Evolutionary conservation across 352 stramenopile species (phyloP).

Genomic region (Globisporangium ultimum): DNA sequence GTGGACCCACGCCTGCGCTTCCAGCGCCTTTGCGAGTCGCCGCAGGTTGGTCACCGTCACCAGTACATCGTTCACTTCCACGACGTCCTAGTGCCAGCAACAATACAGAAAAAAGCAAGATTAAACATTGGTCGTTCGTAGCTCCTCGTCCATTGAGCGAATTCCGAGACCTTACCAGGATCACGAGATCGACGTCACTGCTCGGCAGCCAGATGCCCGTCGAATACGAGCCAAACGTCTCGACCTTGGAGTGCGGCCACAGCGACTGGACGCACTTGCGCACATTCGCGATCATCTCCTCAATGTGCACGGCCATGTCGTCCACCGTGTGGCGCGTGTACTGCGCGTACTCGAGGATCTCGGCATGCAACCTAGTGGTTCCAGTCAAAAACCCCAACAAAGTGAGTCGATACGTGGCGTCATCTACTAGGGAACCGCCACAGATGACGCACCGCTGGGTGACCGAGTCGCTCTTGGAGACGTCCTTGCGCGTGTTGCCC

Average conservation of each 20-base stretch:
- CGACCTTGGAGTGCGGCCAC: constrained; percentile 72
- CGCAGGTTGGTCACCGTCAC: constrained; percentile 57
- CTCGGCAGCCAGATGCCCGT: constrained; percentile 86
- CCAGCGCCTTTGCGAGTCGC: constrained; percentile 49
- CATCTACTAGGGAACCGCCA: too few species aligned
- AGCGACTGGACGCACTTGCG: constrained; percentile 56
- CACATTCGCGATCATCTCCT: constrained; percentile 81
- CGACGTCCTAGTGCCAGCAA: constrained; percentile 25
- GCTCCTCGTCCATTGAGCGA: not conserved
- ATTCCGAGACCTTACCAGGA: constrained; percentile 35
- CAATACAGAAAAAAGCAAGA: not conserved
- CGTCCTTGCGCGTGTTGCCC: constrained; percentile 21
- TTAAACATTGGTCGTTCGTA: not conserved
- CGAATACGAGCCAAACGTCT: constrained; percentile 84
- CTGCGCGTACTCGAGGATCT: constrained; percentile 77
- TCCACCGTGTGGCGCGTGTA: constrained; percentile 72
- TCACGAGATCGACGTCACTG: constrained; percentile 85
- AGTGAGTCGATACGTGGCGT: constrained; percentile 5
- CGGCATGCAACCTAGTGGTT: constrained; percentile 51
- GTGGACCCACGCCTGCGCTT: constrained; percentile 72
- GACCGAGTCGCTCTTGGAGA: constrained; percentile 16
- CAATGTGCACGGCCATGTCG: constrained; percentile 77
- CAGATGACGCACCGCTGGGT: constrained; percentile 21
- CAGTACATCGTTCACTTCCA: constrained; percentile 60
- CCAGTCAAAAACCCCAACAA: not conserved